Base-by-base conservation (phyloP, 495 filamentous ascomycete genomes). In the Xylaria venustula region DNA sequence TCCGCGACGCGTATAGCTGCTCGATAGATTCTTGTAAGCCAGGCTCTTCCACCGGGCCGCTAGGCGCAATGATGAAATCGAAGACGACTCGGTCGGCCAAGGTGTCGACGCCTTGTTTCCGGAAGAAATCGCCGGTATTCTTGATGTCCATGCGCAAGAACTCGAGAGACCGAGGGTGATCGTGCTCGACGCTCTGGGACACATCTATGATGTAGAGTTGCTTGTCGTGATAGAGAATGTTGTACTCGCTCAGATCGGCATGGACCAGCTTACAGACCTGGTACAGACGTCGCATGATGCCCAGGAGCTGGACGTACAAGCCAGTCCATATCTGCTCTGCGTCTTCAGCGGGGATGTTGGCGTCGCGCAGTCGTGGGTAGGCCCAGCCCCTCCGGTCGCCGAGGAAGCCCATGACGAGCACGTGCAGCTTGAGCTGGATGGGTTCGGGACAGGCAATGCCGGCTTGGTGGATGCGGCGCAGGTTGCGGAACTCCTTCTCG, bases 141-240 rank as follows among this genome's bases (percentile, higher is more conserved):
- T 96, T 97, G 73, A 98, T 90, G 72, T 98, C 94, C 91, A 96
- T 97, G 19, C 93, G 85, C 60, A 98, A 77, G 72, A 98, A 98
- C 71, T 97, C 92, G 19, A 95, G 79, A 32, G 88, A 91, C 60
- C 90, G 81, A 1, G 94, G 93, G 74, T 98, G 94, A 58, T 98
- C 92, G 69, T 96, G 92, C 77, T 97, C 94, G 26, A 98, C 94
- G 67, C 87, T 91, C 74, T 98, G 94, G 64, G 91, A 96, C 45
- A 98, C 94, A 77, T 98, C 94, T 66, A 98, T 98, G 68, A 98
- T 87, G 80, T 89, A 95, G 0, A 96, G 82, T 64, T 87, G 86
- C 46, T 84, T 80, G 65, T 92, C 82, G 73, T 97, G 85, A 76
- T 95, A 98, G 0, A 98, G 83, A 45, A 96, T 83, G 66, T 98